Percentiles rank a stretch among this genome's conserved stretches.
Evolutionary conservation across 495 filamentous ascomycete genomes (phyloP).

Genomic region (Aspergillus sparsus): DNA sequence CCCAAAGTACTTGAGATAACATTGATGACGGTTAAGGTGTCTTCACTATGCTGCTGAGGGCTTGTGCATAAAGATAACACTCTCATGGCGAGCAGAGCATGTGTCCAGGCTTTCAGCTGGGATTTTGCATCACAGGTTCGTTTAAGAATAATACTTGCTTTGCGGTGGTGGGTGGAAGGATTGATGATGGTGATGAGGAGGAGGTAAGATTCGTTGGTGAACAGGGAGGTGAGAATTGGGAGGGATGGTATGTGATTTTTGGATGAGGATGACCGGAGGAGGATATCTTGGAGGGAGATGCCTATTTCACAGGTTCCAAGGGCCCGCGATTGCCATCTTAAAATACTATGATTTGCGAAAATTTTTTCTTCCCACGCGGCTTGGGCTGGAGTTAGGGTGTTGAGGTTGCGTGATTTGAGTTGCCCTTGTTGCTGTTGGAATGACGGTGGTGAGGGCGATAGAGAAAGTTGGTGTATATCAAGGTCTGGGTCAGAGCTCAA

Average conservation of each 20-base stretch:
- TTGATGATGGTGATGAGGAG: slow-evolving; percentile 25
- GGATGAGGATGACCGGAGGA: slow-evolving; percentile 18
- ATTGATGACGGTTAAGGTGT: neutral
- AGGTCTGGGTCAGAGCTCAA: slow-evolving; percentile 43
- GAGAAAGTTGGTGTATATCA: neutral
- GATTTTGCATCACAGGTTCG: slow-evolving; percentile 46
- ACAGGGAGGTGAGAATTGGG: slow-evolving; percentile 27
- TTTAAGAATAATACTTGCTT: slow-evolving; percentile 67
- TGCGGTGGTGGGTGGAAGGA: slow-evolving; percentile 10
- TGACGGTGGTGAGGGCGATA: neutral
- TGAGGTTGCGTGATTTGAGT: slow-evolving; percentile 5
- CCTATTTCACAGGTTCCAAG: slow-evolving; percentile 41
- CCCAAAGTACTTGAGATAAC: slow-evolving; percentile 24
- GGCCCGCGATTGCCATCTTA: slow-evolving; percentile 49
- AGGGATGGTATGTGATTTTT: slow-evolving; percentile 14
- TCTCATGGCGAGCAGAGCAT: slow-evolving; percentile 63
- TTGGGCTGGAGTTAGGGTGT: slow-evolving; percentile 60
- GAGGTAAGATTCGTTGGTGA: slow-evolving; percentile 35
- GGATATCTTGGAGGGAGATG: slow-evolving; percentile 33
- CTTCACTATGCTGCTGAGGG: neutral
- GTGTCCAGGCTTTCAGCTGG: slow-evolving; percentile 72
- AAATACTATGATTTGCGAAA: slow-evolving; percentile 63
- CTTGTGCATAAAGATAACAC: slow-evolving; percentile 1
- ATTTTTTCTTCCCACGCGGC: slow-evolving; percentile 69
- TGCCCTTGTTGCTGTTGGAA: neutral